Evolutionary conservation across 257 asterid genomes (phyloP).

Genomic region (Agastache rugosa): DNA sequence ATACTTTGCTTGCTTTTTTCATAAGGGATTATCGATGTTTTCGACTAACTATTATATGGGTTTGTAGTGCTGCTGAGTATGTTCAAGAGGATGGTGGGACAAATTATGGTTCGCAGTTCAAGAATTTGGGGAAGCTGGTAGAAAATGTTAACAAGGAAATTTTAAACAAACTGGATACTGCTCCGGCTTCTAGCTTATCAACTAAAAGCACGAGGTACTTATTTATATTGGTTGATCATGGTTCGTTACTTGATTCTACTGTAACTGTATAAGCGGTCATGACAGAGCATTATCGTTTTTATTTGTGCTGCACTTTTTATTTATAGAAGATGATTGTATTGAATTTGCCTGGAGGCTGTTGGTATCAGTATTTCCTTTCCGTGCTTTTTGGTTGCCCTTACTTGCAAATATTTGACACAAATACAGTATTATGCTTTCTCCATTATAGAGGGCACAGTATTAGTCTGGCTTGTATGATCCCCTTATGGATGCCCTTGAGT

Average conservation of each 20-base stretch:
- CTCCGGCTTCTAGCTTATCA: constrained; percentile 43
- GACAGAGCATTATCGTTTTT: background rate
- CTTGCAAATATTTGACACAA: background rate
- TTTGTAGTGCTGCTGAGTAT: constrained; percentile 58
- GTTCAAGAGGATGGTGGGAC: constrained; percentile 49
- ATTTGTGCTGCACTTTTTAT: background rate
- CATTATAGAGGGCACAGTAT: background rate
- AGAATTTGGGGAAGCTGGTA: constrained; percentile 70
- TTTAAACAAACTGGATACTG: constrained; percentile 45
- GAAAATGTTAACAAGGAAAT: constrained; percentile 49
- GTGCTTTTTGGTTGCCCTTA: constrained; percentile 1
- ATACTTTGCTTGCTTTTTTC: background rate
- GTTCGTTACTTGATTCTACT: background rate
- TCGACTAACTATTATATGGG: background rate
- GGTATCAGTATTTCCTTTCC: constrained; percentile 9
- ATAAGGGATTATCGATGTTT: background rate
- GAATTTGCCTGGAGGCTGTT: background rate
- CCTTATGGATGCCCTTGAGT: background rate
- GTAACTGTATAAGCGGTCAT: background rate
- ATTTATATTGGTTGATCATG: background rate
- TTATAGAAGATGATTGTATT: background rate
- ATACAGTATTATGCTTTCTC: background rate
- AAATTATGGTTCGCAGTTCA: constrained; percentile 62
- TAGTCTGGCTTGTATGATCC: too few relatives aligned
- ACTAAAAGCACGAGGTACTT: constrained; percentile 49